Evolutionary conservation across 192 early-diverging fungal species (phyloP).

Genomic region (Mortierella alpina): DNA sequence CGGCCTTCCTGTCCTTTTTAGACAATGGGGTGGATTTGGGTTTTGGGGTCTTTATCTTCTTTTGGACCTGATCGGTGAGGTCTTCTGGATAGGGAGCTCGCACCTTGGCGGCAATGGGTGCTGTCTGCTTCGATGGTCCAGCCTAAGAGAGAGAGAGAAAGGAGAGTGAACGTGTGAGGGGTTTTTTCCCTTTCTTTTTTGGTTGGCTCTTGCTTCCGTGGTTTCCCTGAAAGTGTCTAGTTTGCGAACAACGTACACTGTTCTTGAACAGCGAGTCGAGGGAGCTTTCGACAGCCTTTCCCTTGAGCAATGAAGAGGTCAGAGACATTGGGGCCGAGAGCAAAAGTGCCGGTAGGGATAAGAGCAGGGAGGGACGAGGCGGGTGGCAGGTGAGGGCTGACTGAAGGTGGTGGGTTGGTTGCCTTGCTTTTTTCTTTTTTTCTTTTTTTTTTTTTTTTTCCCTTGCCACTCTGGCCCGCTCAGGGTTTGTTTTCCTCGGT

Average conservation of each 20-base stretch:
- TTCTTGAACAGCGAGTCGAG: slow-evolving; percentile 75
- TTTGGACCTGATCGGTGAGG: slow-evolving; percentile 25
- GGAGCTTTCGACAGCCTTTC: slow-evolving; percentile 57
- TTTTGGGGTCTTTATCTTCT: slow-evolving; percentile 46
- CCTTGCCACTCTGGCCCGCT: too few relatives aligned
- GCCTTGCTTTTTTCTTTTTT: slow-evolving; percentile 19
- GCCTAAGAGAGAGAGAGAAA: slow-evolving; percentile 21
- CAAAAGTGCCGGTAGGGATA: too few relatives aligned
- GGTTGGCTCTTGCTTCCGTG: neutral
- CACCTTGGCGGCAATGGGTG: slow-evolving; percentile 39
- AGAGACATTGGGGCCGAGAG: slow-evolving; percentile 33
- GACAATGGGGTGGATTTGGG: slow-evolving; percentile 34
- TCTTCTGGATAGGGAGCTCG: slow-evolving; percentile 47
- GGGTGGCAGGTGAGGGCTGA: neutral
- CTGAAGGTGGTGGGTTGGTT: too few relatives aligned
- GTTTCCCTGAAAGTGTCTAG: neutral
- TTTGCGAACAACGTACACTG: slow-evolving; percentile 46
- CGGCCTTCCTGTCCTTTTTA: slow-evolving; percentile 39
- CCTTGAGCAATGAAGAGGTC: slow-evolving; percentile 39
- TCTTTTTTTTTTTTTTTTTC: neutral
- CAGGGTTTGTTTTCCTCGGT: neutral
- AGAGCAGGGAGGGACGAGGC: neutral
- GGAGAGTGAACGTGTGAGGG: neutral
- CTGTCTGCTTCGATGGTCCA: slow-evolving; percentile 31
- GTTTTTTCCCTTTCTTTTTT: too few relatives aligned